phyloP scores from a whole-genome alignment of 164 flowering plant species.

The Umbellularia californica region DNA sequence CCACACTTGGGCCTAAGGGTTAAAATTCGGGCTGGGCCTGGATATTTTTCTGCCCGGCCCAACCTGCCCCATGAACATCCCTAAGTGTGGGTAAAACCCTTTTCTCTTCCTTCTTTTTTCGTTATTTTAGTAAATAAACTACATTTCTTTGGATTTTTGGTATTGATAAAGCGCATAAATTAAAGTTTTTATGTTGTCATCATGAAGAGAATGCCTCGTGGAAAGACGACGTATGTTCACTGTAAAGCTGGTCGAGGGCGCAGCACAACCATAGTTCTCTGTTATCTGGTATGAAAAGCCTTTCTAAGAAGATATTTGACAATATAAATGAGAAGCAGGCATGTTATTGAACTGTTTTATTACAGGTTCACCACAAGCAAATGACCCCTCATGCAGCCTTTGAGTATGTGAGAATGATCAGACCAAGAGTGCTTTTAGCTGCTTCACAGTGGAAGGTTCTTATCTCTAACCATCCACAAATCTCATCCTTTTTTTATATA shows the following conservation, averaged over 20 bases:
- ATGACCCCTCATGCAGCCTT: conserved; percentile 80
- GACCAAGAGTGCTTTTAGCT: conserved; percentile 90
- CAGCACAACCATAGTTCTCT: conserved; percentile 85
- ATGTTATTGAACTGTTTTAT: not conserved
- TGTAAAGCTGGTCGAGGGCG: conserved; percentile 96
- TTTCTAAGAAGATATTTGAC: too few relatives aligned
- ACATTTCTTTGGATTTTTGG: too few relatives aligned
- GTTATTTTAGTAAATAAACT: too few relatives aligned
- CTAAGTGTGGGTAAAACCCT: too few relatives aligned
- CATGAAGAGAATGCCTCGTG: conserved; percentile 43
- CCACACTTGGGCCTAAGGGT: too few relatives aligned
- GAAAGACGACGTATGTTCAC: conserved; percentile 80
- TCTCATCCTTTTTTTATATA: not conserved
- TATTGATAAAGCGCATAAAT: too few relatives aligned
- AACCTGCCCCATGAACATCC: too few relatives aligned
- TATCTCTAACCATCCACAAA: not conserved
- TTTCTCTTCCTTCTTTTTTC: too few relatives aligned
- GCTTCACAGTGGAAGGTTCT: conserved; percentile 80
- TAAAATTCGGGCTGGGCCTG: too few relatives aligned
- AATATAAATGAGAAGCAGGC: too few relatives aligned
- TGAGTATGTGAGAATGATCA: conserved; percentile 55
- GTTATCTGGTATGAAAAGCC: conserved; percentile 62
- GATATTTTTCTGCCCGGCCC: too few relatives aligned
- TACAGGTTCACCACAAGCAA: conserved; percentile 67
- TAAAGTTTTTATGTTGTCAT: too few relatives aligned